Base-by-base conservation (phyloP, 495 filamentous ascomycete genomes). In the Daldinia grandis region DNA sequence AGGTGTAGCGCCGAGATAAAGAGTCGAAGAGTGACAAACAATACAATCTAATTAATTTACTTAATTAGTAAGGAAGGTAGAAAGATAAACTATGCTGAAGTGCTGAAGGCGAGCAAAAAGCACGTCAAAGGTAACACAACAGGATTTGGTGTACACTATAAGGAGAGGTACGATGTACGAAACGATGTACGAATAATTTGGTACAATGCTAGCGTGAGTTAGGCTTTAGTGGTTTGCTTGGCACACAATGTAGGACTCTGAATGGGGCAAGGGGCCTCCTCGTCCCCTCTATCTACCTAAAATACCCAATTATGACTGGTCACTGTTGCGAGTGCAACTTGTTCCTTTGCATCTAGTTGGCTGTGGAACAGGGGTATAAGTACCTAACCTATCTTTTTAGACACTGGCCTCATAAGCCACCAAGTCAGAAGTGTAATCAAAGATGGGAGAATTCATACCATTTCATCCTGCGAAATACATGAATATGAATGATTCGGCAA, bases 81-180 rank as follows among this genome's bases (percentile, higher is more conserved):
- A 33, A 35, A 19, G 30, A 30, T 8, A 19, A 35, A 30, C 0
- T 6, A 42, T 51, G 10, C 17, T 27, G 38, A 50, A 27, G 14
- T 25, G 38, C 30, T 53, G 28, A 37, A 64, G n/a, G 61, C 47
- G 49, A 55, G 33, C 5, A 35, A 60, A 31, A 25, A 50, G 21
- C n/a, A 58, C 57, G 55, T 62, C 37, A 63, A 71, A 55, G 17
- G 63, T 63, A 30, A 38, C 58, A 72, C 44, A 60, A 38, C 62
- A 66, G 58, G 49, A 68, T 60, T 67, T 50, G 14, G 30, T 35
- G 53, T 56, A 30, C 49, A 27, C 49, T 53, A 15, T 30, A 28
- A 53, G 27, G 49, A 30, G 40, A 21, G 17, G 25, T 53, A 53
- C 49, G 49, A 30, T 14, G 49, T 53, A 28, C 49, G 49, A 53